Evolutionary conservation across 2,329 filamentous ascomycete genomes (phyloP).

Genomic region (Thielaviopsis ethacetica): DNA sequence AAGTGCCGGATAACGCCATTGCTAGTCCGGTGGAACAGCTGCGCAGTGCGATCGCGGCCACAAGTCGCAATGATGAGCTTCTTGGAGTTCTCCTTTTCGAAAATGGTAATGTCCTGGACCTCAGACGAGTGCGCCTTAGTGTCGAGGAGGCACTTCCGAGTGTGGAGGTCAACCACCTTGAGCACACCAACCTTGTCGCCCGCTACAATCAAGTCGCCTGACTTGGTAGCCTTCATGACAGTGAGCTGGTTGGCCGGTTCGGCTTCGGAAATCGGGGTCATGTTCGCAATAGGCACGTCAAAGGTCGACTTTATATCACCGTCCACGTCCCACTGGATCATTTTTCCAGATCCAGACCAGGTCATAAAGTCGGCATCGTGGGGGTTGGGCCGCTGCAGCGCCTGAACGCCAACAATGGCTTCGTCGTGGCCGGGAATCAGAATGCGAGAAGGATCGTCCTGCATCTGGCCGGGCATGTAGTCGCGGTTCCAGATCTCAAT

Average conservation of each 20-base stretch:
- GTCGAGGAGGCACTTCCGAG: conserved; percentile 46
- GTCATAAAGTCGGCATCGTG: conserved; percentile 61
- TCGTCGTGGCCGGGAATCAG: conserved; percentile 47
- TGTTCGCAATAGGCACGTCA: conserved; percentile 52
- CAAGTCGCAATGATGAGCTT: conserved; percentile 61
- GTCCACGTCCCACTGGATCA: conserved; percentile 68
- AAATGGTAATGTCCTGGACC: conserved; percentile 64
- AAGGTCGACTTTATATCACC: conserved; percentile 52
- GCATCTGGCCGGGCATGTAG: conserved; percentile 25
- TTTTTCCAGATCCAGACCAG: conserved; percentile 66
- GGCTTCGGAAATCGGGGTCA: conserved; percentile 30
- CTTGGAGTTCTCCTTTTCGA: conserved; percentile 34
- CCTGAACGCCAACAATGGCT: conserved; percentile 55
- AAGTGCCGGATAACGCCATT: conserved; percentile 54
- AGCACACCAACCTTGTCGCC: conserved; percentile 81
- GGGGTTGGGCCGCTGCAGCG: conserved; percentile 42
- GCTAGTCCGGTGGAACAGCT: conserved; percentile 53
- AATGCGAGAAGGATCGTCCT: conserved; percentile 27
- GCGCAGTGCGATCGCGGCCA: conserved; percentile 78
- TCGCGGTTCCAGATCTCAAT: conserved; percentile 50
- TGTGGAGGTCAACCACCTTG: conserved; percentile 47
- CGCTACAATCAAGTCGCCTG: conserved; percentile 53
- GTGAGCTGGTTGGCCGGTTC: conserved; percentile 42
- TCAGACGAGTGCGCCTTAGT: conserved; percentile 78
- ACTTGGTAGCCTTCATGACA: conserved; percentile 40